phyloP scores from a whole-genome alignment of 2,329 filamentous ascomycete genomes.

The Alternaria angustiovoidea region DNA sequence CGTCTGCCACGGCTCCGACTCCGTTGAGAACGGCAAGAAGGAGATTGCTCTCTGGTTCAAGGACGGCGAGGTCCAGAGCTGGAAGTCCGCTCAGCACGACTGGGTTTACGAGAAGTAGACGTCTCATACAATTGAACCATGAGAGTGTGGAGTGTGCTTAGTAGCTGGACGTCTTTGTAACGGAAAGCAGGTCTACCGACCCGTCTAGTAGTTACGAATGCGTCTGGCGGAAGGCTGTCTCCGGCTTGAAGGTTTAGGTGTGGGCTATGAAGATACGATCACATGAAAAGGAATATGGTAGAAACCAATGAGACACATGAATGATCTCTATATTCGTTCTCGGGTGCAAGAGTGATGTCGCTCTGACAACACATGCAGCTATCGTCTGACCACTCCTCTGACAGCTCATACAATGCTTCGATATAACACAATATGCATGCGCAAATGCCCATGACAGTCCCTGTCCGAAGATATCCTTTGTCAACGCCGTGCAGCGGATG shows the following conservation, averaged over 20 bases:
- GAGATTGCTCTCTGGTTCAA: conserved; percentile 99
- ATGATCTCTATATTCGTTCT: conserved; percentile 24
- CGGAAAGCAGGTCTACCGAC: not conserved
- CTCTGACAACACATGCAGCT: not conserved
- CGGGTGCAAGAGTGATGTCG: conserved; percentile 11
- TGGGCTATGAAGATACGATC: conserved; percentile 30
- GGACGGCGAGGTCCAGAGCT: conserved; percentile 82
- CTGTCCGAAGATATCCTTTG: not conserved
- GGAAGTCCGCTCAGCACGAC: conserved; percentile 83
- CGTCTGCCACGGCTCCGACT: conserved; percentile 99
- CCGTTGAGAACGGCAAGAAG: conserved; percentile 99
- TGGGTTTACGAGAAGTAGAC: conserved; percentile 94
- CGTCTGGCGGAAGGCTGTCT: conserved; percentile 1
- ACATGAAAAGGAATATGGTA: conserved; percentile 25
- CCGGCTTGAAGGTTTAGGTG: not conserved
- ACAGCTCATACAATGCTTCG: not conserved
- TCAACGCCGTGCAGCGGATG: not conserved
- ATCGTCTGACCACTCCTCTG: not conserved
- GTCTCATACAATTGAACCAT: not conserved
- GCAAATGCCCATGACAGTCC: not conserved
- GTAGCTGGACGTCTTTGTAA: conserved; percentile 5
- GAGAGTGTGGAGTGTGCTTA: conserved; percentile 2
- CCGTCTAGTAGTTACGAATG: conserved; percentile 5
- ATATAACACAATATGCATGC: not conserved
- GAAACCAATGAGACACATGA: conserved; percentile 35